A percentile compares a stretch with the other conserved stretches of the same genome.
These are phyloP conservation scores for Rubia yunnanensis DNA, from an alignment of 257 asterid species.

Conservation along the genomic window DNA sequence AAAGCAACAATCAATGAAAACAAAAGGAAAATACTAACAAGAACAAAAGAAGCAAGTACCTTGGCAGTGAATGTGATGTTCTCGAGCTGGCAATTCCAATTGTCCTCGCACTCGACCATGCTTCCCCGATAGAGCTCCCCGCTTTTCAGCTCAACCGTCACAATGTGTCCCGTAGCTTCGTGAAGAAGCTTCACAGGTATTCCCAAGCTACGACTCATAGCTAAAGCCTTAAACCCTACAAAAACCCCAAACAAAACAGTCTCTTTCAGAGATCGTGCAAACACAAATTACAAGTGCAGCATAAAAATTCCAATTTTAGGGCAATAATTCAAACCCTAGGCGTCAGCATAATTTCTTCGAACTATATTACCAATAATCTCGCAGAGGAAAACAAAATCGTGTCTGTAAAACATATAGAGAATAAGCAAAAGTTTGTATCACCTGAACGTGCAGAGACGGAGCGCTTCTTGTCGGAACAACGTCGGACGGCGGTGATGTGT, in stretches of 20 bases:
- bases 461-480: neutral
- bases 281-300: neutral
- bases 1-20: neutral
- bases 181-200: conserved; percentile 97
- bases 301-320: neutral
- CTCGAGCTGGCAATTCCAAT: conserved; percentile 54
- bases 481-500: neutral
- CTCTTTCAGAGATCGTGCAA: too few species aligned
- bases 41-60: conserved; percentile 12
- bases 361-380: neutral
- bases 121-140: conserved; percentile 94
- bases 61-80: conserved; percentile 43
- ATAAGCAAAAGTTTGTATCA: neutral
- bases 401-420: neutral
- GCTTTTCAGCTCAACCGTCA: conserved; percentile 84
- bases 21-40: neutral
- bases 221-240: conserved; percentile 11
- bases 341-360: neutral
- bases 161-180: conserved; percentile 91
- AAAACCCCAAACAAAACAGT: neutral
- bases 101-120: conserved; percentile 63
- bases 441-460: neutral
- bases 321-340: neutral
- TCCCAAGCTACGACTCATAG: conserved; percentile 86
- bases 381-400: neutral